Percentiles rank a stretch among this genome's conserved stretches.
Evolutionary conservation across 2,329 filamentous ascomycete genomes (phyloP).

Genomic region (Fusarium nygamai): DNA sequence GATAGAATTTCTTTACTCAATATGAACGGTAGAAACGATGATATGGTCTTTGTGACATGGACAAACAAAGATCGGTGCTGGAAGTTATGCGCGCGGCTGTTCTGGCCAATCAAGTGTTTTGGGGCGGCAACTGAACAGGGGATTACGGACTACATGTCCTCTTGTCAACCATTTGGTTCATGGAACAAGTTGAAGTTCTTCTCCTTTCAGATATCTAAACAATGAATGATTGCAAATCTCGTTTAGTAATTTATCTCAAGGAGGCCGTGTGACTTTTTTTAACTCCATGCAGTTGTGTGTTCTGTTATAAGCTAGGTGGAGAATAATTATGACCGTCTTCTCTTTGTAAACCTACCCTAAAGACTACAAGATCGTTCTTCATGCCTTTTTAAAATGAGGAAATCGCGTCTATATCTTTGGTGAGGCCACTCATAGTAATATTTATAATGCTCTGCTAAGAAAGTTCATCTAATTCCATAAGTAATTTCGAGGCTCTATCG

Average conservation of each 20-base stretch:
- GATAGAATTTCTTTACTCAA: fast-evolving
- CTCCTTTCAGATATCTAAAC: fast-evolving
- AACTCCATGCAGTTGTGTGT: fast-evolving
- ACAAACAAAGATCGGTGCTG: too few species aligned
- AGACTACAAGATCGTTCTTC: fast-evolving
- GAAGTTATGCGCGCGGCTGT: neutral
- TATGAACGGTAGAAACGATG: fast-evolving
- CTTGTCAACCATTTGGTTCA: too few species aligned
- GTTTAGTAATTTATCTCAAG: fast-evolving
- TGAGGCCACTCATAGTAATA: fast-evolving
- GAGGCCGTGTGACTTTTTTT: fast-evolving
- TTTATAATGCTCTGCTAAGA: fast-evolving
- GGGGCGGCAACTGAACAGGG: neutral
- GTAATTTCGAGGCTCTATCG: fast-evolving
- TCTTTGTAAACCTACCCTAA: neutral
- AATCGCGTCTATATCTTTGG: fast-evolving
- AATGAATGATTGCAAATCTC: fast-evolving
- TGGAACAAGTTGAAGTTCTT: fast-evolving
- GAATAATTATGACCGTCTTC: fast-evolving
- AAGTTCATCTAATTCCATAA: fast-evolving
- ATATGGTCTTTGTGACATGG: neutral
- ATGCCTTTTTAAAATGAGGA: fast-evolving
- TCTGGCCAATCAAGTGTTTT: neutral
- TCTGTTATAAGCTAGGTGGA: neutral
- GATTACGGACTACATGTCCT: neutral